Evolutionary conservation across 225 moss, liverwort and hornwort genomes (phyloP).

Genomic region (Climacium dendroides): DNA sequence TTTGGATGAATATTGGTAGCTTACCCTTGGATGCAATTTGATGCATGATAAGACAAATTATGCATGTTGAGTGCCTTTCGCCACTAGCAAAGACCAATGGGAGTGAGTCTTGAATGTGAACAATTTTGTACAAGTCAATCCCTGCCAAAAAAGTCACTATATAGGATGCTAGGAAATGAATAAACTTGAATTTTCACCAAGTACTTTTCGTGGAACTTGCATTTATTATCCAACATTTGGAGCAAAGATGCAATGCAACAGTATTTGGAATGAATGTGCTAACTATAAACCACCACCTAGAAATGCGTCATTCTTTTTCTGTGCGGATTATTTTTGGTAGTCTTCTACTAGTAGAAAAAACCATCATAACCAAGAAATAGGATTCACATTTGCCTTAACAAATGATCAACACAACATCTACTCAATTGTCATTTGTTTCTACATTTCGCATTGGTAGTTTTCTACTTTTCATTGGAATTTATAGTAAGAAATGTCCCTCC

Average conservation of each 20-base stretch:
- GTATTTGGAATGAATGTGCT: neutral
- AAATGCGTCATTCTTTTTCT: accelerated
- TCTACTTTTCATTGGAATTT: neutral
- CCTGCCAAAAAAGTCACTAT: accelerated
- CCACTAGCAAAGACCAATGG: neutral
- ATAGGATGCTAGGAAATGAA: neutral
- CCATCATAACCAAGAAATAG: accelerated
- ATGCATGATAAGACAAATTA: neutral
- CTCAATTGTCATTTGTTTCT: neutral
- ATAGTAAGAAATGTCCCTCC: neutral
- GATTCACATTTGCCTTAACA: neutral
- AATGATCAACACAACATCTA: neutral
- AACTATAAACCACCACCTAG: accelerated
- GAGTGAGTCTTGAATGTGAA: neutral
- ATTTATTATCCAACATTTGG: neutral
- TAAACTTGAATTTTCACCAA: neutral
- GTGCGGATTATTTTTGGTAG: accelerated
- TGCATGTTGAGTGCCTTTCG: neutral
- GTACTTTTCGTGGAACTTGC: neutral
- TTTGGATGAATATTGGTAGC: neutral
- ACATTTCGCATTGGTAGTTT: neutral
- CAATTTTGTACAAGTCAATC: neutral
- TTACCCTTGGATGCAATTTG: neutral
- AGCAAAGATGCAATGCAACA: neutral
- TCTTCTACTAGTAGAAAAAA: accelerated